Evolutionary conservation across 495 filamentous ascomycete species (phyloP).

Genomic region (Darksidea phi): DNA sequence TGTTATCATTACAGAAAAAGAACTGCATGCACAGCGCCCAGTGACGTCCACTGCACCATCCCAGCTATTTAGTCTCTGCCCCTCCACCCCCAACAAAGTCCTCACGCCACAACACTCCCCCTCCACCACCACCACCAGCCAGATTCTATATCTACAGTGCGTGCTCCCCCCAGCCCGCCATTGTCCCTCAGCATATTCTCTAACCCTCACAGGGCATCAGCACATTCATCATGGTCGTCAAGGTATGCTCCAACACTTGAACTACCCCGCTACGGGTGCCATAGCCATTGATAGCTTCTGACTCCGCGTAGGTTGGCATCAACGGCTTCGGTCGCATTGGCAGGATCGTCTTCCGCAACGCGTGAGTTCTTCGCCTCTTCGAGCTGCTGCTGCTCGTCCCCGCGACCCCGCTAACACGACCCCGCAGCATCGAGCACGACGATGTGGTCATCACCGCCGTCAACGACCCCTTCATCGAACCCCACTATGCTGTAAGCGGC

Average conservation of each 20-base stretch:
- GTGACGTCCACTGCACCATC: too few species aligned
- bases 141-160: slow-evolving; percentile 1
- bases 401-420: slow-evolving; percentile 28
- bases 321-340: slow-evolving; percentile 99
- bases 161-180: not conserved
- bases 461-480: slow-evolving; percentile 99
- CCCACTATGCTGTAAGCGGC: slow-evolving; percentile 90
- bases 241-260: slow-evolving; percentile 32
- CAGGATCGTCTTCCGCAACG: slow-evolving; percentile 88
- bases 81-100: slow-evolving; percentile 10
- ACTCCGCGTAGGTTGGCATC: slow-evolving; percentile 72
- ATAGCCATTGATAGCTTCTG: slow-evolving; percentile 12
- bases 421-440: slow-evolving; percentile 71
- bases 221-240: slow-evolving; percentile 42
- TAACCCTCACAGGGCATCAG: slow-evolving; percentile 9
- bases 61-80: not conserved
- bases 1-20: slow-evolving; percentile 2
- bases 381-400: slow-evolving; percentile 29
- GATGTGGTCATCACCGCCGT: slow-evolving; percentile 90
- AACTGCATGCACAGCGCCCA: not conserved
- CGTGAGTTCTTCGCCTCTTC: slow-evolving; percentile 53
- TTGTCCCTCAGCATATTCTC: not conserved
- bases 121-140: not conserved
- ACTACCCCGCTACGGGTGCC: slow-evolving; percentile 1
- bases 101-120: slow-evolving; percentile 10